Conservation (phyloP, 495 filamentous ascomycete species). For the Friedmanniomyces endolithicus region DNA sequence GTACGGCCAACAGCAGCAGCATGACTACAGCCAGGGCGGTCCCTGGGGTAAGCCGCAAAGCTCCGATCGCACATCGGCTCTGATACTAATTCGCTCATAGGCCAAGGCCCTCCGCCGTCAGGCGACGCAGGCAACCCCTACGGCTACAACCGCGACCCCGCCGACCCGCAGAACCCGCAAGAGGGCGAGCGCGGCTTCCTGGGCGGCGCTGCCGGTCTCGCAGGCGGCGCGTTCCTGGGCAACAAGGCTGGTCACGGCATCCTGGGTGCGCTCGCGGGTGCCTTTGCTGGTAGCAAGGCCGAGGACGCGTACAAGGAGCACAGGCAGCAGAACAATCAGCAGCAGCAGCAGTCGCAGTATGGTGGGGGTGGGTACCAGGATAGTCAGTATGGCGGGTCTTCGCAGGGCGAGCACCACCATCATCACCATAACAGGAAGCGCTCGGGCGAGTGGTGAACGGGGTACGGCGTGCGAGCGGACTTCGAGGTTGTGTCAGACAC, state of each 20-base stretch:
- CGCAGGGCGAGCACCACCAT: background rate
- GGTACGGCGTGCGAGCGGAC: too few relatives aligned
- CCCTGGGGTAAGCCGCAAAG: conserved; percentile 17
- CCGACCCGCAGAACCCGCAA: conserved; percentile 24
- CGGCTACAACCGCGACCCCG: conserved; percentile 19
- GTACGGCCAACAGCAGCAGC: conserved; percentile 23
- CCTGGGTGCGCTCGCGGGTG: conserved; percentile 25
- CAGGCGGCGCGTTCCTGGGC: conserved; percentile 22
- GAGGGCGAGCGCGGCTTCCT: conserved; percentile 28
- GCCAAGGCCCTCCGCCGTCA: conserved; percentile 19
- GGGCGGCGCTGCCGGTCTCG: conserved; percentile 22
- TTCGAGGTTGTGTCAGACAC: too few relatives aligned
- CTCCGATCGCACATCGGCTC: conserved; percentile 17
- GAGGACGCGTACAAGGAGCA: conserved; percentile 30
- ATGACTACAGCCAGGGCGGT: conserved; percentile 20
- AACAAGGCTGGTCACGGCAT: conserved; percentile 24
- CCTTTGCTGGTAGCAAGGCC: conserved; percentile 29
- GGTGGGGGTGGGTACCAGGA: background rate
- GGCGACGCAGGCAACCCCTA: conserved; percentile 19
- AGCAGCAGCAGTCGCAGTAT: conserved; percentile 1
- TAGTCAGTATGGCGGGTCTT: conserved; percentile 3
- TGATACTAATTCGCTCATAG: conserved; percentile 10
- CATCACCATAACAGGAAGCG: conserved; percentile 12
- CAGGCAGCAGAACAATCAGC: conserved; percentile 2
- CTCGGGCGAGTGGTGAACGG: background rate